Evolutionary conservation across 108 stramenopile genomes (phyloP).

Genomic region (Schizochytrium sp.): DNA sequence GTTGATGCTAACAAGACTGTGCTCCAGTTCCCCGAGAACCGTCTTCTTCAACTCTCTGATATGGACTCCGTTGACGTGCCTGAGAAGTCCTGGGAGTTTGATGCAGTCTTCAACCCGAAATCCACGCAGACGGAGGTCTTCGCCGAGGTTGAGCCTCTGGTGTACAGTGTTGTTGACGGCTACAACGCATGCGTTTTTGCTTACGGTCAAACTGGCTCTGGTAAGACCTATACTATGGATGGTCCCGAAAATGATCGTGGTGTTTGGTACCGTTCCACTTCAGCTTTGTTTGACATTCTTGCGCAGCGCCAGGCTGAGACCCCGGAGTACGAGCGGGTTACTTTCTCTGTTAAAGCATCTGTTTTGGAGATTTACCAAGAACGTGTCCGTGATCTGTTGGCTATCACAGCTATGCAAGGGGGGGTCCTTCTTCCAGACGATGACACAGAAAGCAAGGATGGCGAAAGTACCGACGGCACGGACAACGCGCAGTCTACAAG

Average conservation of each 20-base stretch:
- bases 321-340: not conserved
- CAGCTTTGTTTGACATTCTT: constrained; percentile 78
- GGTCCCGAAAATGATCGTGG: constrained; percentile 59
- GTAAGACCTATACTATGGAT: constrained; percentile 71
- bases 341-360: constrained; percentile 15
- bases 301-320: constrained; percentile 71
- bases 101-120: constrained; percentile 59
- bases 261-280: constrained; percentile 63
- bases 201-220: constrained; percentile 85
- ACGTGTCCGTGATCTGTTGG: constrained; percentile 63
- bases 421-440: not conserved
- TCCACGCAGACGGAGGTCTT: constrained; percentile 63
- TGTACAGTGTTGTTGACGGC: constrained; percentile 86
- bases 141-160: constrained; percentile 70
- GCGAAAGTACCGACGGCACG: not conserved
- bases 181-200: constrained; percentile 89
- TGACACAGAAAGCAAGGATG: not conserved
- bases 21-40: not conserved
- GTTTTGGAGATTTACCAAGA: constrained; percentile 68
- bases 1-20: constrained; percentile 57
- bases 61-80: not conserved
- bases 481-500: not conserved
- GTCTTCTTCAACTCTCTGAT: not conserved
- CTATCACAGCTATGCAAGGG: constrained; percentile 51
- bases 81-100: constrained; percentile 48